phyloP scores from a whole-genome alignment of 2,329 filamentous ascomycete species.

The Penicillium sp. region DNA sequence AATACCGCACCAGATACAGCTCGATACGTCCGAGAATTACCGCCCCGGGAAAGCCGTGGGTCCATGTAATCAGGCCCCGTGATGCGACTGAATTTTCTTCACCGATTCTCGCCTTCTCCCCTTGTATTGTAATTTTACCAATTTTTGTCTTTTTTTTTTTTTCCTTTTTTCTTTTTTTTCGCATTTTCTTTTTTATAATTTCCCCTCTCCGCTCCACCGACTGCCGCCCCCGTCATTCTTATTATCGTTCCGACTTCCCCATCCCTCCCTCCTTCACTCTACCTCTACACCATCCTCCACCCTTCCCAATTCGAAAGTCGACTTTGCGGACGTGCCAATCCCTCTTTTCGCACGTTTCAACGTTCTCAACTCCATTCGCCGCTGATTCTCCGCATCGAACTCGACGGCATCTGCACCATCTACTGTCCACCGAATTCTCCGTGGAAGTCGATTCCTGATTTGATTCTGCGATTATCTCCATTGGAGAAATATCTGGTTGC shows the following conservation, averaged over 20 bases:
- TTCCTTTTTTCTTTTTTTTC: slow-evolving; percentile 21
- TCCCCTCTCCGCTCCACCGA: slow-evolving; percentile 23
- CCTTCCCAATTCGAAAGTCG: background rate
- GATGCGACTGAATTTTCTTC: slow-evolving; percentile 24
- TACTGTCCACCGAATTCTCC: background rate
- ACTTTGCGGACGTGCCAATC: slow-evolving; percentile 17
- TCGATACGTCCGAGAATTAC: too few species aligned
- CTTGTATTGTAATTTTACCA: slow-evolving; percentile 5
- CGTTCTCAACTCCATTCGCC: slow-evolving; percentile 17
- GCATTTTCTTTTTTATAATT: slow-evolving; percentile 18
- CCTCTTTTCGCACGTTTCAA: slow-evolving; percentile 12
- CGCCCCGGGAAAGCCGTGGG: background rate
- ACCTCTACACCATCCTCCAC: slow-evolving; percentile 3
- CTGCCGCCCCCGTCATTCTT: slow-evolving; percentile 26
- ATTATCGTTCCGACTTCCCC: slow-evolving; percentile 23
- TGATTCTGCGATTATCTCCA: background rate
- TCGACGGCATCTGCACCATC: slow-evolving; percentile 15
- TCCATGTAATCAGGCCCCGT: slow-evolving; percentile 14
- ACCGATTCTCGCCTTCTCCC: slow-evolving; percentile 8
- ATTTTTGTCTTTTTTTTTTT: slow-evolving; percentile 14
- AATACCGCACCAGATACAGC: too few species aligned
- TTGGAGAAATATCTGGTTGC: slow-evolving; percentile 9
- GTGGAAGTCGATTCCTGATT: background rate
- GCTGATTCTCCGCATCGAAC: slow-evolving; percentile 15
- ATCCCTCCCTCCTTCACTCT: slow-evolving; percentile 15